Evolutionary conservation across 2,329 filamentous ascomycete species (phyloP).

Genomic region (Fusarium globosum): DNA sequence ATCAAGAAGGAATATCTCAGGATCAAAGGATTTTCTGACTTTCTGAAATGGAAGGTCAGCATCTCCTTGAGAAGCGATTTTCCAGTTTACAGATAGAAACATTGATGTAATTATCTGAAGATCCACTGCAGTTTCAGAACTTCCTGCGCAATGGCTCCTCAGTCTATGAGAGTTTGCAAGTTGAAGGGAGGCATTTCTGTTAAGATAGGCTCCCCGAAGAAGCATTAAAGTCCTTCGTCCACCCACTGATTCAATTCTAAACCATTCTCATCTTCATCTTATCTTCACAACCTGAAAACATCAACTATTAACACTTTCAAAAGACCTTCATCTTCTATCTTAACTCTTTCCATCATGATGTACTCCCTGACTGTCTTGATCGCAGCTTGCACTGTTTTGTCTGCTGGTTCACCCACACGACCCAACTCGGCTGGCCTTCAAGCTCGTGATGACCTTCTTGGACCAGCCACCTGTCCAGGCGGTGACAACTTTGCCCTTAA

Average conservation of each 20-base stretch:
- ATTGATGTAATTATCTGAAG: background rate
- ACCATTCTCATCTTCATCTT: background rate
- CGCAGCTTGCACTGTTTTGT: background rate
- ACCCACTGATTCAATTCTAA: background rate
- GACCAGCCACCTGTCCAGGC: background rate
- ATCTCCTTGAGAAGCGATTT: background rate
- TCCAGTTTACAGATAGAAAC: background rate
- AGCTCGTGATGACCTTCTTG: background rate
- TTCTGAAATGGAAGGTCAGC: background rate
- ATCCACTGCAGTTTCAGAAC: background rate
- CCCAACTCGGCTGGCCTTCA: background rate
- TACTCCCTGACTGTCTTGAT: background rate
- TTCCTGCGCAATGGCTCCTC: background rate
- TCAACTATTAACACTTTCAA: background rate
- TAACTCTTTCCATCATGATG: background rate
- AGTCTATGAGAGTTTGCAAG: background rate
- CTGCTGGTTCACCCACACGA: background rate
- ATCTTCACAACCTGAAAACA: rapidly evolving
- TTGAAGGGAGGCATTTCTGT: rapidly evolving
- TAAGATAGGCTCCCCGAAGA: rapidly evolving
- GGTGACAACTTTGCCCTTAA: background rate
- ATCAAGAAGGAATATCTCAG: background rate
- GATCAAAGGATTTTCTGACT: background rate
- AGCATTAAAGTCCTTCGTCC: background rate
- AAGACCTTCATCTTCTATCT: background rate